Evolutionary conservation across 2,329 filamentous ascomycete species (phyloP).

Genomic region (Ophiocordyceps unilateralis): DNA sequence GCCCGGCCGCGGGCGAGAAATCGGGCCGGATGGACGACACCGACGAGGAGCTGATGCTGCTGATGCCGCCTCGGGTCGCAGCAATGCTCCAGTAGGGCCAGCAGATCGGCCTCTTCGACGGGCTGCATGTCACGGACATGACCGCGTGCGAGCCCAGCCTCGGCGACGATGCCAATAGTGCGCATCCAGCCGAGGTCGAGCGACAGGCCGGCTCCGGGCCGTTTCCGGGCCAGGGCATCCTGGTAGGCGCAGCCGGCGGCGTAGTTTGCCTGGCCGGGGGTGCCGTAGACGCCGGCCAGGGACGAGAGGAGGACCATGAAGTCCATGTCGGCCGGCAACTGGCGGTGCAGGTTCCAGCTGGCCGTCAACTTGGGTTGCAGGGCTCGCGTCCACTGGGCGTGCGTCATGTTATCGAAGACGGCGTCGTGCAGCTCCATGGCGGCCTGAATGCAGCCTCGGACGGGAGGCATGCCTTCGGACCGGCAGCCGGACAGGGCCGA

Average conservation of each 20-base stretch:
- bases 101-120: neutral
- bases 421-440: neutral
- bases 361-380: neutral
- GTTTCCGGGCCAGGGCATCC: neutral
- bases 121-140: neutral
- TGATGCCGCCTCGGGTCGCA: neutral
- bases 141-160: neutral
- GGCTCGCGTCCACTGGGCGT: neutral
- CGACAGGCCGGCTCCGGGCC: neutral
- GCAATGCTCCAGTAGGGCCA: neutral
- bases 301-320: neutral
- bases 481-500: neutral
- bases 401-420: neutral
- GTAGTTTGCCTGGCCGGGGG: neutral
- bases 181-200: neutral
- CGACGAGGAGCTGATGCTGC: neutral
- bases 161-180: neutral
- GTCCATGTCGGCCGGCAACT: neutral
- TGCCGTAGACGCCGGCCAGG: neutral
- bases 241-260: neutral
- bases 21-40: neutral
- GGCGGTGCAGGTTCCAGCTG: neutral
- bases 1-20: neutral
- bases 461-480: neutral
- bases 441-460: neutral